Conservation (phyloP, 257 asterid genomes). For the Voacanga thouarsii region DNA sequence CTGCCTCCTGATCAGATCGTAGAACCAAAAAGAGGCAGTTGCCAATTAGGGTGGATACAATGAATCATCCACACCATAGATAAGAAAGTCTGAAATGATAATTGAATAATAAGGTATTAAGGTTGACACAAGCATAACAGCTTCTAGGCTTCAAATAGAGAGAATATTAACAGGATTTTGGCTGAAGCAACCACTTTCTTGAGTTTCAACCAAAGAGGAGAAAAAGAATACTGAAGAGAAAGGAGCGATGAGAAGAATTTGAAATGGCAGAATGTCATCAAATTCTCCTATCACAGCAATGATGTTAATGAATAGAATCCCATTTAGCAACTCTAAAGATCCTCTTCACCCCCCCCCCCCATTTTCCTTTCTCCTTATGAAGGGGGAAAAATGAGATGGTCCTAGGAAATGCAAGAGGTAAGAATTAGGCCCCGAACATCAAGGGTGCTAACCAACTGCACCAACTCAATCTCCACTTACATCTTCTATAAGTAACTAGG, state of each 20-base stretch:
- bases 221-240: neutral
- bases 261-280: neutral
- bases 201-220: neutral
- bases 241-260: neutral
- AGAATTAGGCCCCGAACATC: too few relatives aligned
- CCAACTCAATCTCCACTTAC: too few relatives aligned
- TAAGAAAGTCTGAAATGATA: neutral
- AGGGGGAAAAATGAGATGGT: too few relatives aligned
- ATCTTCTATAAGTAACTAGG: too few relatives aligned
- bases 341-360: neutral
- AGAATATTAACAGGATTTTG: neutral
- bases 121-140: neutral
- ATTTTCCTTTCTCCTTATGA: too few relatives aligned
- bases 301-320: neutral
- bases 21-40: constrained; percentile 7
- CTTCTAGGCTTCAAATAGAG: neutral
- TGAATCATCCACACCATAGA: neutral
- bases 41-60: neutral
- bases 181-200: neutral
- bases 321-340: neutral
- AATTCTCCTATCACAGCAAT: neutral
- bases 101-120: too few relatives aligned
- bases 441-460: neutral
- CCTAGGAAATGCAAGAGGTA: too few relatives aligned
- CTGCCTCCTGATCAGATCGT: constrained; percentile 27